Conservation (phyloP, 495 filamentous ascomycete species). For the Neurospora sp. region DNA sequence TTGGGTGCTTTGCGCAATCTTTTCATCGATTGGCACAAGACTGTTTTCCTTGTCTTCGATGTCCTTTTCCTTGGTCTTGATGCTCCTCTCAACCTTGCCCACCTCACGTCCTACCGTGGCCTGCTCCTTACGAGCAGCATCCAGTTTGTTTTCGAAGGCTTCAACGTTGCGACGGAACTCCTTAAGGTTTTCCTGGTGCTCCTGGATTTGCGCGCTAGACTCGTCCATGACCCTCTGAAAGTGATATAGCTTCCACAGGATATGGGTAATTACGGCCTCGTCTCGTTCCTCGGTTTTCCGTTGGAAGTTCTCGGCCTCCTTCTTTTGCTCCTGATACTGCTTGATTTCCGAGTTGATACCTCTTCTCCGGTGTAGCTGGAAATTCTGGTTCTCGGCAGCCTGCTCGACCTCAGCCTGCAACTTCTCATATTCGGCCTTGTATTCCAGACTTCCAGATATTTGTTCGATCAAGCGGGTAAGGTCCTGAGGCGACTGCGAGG, state of each 20-base stretch:
- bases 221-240: conserved; percentile 90
- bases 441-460: conserved; percentile 91
- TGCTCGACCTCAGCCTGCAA: conserved; percentile 78
- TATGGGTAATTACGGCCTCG: conserved; percentile 85
- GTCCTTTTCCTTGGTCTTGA: conserved; percentile 78
- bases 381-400: conserved; percentile 76
- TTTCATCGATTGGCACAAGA: conserved; percentile 84
- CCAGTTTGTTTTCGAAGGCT: conserved; percentile 70
- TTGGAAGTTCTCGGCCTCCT: conserved; percentile 85
- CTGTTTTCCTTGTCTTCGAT: conserved; percentile 78
- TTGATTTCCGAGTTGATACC: conserved; percentile 97
- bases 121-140: conserved; percentile 80
- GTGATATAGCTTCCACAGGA: conserved; percentile 94
- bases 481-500: conserved; percentile 83
- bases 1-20: conserved; percentile 69
- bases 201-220: conserved; percentile 82
- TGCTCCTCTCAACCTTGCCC: conserved; percentile 67
- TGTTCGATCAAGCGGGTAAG: conserved; percentile 95
- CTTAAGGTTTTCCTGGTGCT: conserved; percentile 91
- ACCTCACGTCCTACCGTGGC: conserved; percentile 71
- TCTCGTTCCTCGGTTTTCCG: conserved; percentile 82
- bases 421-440: conserved; percentile 89
- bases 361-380: conserved; percentile 76
- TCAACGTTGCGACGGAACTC: conserved; percentile 83
- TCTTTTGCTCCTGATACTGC: conserved; percentile 94